phyloP scores from a whole-genome alignment of 2,329 filamentous ascomycete genomes.

The Penicillium sp. region DNA sequence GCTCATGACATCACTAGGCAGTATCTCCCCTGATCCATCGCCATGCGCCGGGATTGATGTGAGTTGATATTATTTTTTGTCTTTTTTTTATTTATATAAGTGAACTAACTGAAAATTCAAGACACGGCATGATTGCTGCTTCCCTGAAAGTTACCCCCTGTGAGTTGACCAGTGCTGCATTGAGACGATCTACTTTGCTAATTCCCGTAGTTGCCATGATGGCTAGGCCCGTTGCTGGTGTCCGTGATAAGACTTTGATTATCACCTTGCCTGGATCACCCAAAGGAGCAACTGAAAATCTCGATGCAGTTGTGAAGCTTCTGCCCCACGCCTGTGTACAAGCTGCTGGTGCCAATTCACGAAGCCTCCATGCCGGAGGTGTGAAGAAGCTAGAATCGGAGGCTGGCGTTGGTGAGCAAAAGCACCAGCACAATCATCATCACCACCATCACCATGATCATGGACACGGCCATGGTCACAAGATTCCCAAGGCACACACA shows the following conservation, averaged over 20 bases:
- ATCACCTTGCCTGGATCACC: slow-evolving; percentile 91
- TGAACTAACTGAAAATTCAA: slow-evolving; percentile 32
- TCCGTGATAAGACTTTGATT: slow-evolving; percentile 78
- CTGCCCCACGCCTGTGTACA: slow-evolving; percentile 94
- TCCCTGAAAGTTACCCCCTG: slow-evolving; percentile 88
- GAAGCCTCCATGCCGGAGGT: slow-evolving; percentile 76
- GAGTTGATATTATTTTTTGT: slow-evolving; percentile 35
- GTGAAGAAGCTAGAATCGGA: slow-evolving; percentile 82
- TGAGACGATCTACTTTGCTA: slow-evolving; percentile 21
- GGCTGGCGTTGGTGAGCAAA: slow-evolving; percentile 60
- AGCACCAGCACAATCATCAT: slow-evolving; percentile 38
- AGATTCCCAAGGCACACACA: slow-evolving; percentile 71
- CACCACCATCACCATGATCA: slow-evolving; percentile 57
- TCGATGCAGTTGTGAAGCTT: slow-evolving; percentile 84
- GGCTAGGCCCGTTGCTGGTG: slow-evolving; percentile 88
- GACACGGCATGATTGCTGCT: slow-evolving; percentile 87
- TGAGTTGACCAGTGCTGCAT: slow-evolving; percentile 50
- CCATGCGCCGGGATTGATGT: slow-evolving; percentile 83
- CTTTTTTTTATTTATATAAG: slow-evolving; percentile 5
- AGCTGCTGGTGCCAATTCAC: slow-evolving; percentile 79
- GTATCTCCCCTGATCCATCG: slow-evolving; percentile 78
- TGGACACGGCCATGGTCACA: slow-evolving; percentile 64
- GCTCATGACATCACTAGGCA: slow-evolving; percentile 57
- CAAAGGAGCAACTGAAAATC: slow-evolving; percentile 91
- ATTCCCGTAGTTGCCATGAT: slow-evolving; percentile 81